These are phyloP conservation scores for Exophiala sp. DNA, from an alignment of 2,329 filamentous ascomycete genomes.

Conservation along the genomic window DNA sequence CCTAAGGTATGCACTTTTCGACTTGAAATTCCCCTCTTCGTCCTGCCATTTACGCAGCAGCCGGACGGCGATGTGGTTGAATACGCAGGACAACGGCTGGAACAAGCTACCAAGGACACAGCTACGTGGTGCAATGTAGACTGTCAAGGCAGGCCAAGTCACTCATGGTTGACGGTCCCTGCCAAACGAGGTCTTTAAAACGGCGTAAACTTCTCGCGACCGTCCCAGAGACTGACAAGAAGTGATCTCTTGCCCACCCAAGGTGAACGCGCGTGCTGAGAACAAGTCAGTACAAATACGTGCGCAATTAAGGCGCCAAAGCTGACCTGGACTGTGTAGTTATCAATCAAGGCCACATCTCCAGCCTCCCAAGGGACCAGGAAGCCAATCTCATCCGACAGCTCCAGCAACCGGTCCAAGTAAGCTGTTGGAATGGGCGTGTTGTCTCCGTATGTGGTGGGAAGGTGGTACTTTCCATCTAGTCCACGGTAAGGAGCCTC, in stretches of 20 bases:
- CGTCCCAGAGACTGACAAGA: slow-evolving; percentile 3
- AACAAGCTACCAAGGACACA: no score
- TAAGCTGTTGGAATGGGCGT: neutral
- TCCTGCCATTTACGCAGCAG: no score
- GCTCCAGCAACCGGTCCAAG: neutral
- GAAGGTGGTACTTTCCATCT: neutral
- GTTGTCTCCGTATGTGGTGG: neutral
- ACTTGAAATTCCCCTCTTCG: no score
- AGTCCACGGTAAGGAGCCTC: neutral
- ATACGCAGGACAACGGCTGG: no score
- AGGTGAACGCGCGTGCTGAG: neutral
- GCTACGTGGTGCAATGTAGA: no score
- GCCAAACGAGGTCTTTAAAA: no score
- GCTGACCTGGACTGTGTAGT: slow-evolving; percentile 2
- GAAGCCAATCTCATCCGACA: slow-evolving; percentile 2
- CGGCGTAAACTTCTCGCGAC: neutral
- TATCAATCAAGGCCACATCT: slow-evolving; percentile 1
- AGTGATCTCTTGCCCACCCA: slow-evolving; percentile 3
- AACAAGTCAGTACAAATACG: neutral
- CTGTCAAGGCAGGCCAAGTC: no score
- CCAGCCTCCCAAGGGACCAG: neutral
- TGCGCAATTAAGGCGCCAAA: neutral
- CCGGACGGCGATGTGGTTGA: no score
- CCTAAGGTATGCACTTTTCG: no score
- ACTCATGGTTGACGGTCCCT: no score